phyloP scores from a whole-genome alignment of 2,329 filamentous ascomycete genomes.

The Lachnellula willkommii region DNA sequence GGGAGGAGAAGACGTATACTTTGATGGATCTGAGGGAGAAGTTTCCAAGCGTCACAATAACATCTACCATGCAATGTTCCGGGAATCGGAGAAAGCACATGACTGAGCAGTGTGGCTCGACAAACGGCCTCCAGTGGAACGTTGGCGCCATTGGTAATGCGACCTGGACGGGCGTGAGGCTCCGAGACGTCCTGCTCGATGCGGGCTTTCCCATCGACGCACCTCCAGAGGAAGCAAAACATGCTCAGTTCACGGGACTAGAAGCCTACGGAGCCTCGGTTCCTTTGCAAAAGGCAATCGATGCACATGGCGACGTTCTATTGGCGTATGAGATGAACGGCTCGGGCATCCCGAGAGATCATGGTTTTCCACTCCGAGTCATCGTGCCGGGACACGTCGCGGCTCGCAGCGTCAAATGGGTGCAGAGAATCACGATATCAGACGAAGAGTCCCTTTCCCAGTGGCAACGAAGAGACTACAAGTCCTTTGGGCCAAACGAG shows the following conservation, averaged over 20 bases:
- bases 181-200: constrained; percentile 41
- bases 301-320: constrained; percentile 43
- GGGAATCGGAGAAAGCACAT: constrained; percentile 48
- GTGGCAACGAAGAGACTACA: constrained; percentile 57
- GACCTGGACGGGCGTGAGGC: constrained; percentile 45
- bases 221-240: constrained; percentile 13
- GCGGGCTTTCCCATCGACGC: constrained; percentile 35
- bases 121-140: constrained; percentile 45
- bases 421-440: constrained; percentile 38
- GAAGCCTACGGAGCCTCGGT: constrained; percentile 31
- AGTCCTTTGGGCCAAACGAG: constrained; percentile 62
- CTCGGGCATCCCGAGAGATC: constrained; percentile 38
- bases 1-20: constrained; percentile 32
- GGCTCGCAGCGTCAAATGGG: constrained; percentile 44
- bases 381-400: constrained; percentile 41
- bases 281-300: constrained; percentile 44
- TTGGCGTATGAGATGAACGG: constrained; percentile 46
- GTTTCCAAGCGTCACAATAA: constrained; percentile 44
- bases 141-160: constrained; percentile 42
- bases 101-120: constrained; percentile 42
- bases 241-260: constrained; percentile 14
- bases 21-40: constrained; percentile 41
- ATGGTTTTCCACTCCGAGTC: constrained; percentile 40
- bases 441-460: constrained; percentile 41
- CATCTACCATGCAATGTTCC: constrained; percentile 44